These are phyloP conservation scores for Amanita thiersii DNA, from an alignment of 768 basidiomycete genomes.

Conservation along the genomic window DNA sequence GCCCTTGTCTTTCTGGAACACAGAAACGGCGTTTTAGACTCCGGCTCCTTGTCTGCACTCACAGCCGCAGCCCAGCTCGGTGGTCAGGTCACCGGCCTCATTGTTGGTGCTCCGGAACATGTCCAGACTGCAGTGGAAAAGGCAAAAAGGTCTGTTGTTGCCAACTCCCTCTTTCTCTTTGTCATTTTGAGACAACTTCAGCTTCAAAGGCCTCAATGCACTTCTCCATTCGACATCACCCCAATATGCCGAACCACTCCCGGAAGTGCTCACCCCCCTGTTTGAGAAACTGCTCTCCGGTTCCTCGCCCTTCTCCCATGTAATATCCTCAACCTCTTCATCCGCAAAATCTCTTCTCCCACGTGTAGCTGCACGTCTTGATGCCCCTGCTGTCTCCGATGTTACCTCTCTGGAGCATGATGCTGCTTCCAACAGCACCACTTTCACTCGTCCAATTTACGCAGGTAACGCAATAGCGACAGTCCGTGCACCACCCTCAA, in stretches of 20 bases:
- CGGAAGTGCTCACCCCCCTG: conserved; percentile 78
- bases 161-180: conserved; percentile 3
- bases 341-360: conserved; percentile 90
- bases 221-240: conserved; percentile 65
- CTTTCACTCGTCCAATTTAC: conserved; percentile 91
- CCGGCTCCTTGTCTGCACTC: conserved; percentile 82
- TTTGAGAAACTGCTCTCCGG: conserved; percentile 65
- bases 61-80: conserved; percentile 85
- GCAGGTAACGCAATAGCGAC: conserved; percentile 97
- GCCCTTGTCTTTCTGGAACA: conserved; percentile 91
- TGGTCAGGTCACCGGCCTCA: conserved; percentile 74
- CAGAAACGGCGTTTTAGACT: conserved; percentile 69
- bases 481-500: conserved; percentile 67
- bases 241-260: conserved; percentile 59
- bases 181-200: conserved; percentile 19
- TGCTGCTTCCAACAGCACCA: conserved; percentile 59
- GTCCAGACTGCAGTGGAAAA: conserved; percentile 59
- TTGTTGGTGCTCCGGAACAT: conserved; percentile 64
- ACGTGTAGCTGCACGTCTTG: conserved; percentile 83
- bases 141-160: conserved; percentile 62
- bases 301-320: conserved; percentile 71
- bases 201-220: conserved; percentile 59
- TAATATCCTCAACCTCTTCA: conserved; percentile 89
- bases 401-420: conserved; percentile 79
- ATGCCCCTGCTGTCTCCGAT: conserved; percentile 87